A percentile compares a stretch with the other conserved stretches of the same genome.
phyloP scores from a whole-genome alignment of 768 basidiomycete genomes.

The Phaeotremella skinneri region DNA sequence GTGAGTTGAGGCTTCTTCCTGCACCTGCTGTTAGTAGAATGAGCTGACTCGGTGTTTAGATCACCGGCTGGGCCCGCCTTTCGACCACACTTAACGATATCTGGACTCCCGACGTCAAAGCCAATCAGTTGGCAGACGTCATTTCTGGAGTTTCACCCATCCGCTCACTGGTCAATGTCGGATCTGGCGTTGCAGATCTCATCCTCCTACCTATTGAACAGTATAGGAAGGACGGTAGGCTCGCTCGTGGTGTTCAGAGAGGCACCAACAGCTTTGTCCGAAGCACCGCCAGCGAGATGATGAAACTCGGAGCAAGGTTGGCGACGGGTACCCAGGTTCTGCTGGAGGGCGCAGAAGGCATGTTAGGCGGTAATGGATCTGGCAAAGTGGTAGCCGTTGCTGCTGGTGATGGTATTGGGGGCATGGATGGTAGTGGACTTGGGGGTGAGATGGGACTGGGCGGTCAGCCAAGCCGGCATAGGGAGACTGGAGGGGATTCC shows the following conservation, averaged over 20 bases:
- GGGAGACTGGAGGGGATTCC: slow-evolving; percentile 7
- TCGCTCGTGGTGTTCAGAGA: slow-evolving; percentile 88
- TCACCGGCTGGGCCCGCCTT: slow-evolving; percentile 86
- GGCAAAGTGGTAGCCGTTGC: slow-evolving; percentile 13
- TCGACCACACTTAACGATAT: slow-evolving; percentile 92
- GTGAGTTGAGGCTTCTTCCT: slow-evolving; percentile 57
- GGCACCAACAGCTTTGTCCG: slow-evolving; percentile 90
- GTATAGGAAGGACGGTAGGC: slow-evolving; percentile 92
- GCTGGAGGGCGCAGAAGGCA: slow-evolving; percentile 87
- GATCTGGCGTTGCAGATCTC: slow-evolving; percentile 92
- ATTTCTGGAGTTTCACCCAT: slow-evolving; percentile 96
- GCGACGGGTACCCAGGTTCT: slow-evolving; percentile 98
- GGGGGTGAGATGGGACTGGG: neutral
- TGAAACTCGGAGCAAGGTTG: slow-evolving; percentile 87
- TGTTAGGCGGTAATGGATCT: slow-evolving; percentile 66
- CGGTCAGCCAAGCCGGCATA: neutral
- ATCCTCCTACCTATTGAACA: slow-evolving; percentile 94
- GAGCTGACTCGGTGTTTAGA: slow-evolving; percentile 55
- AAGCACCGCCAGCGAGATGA: slow-evolving; percentile 90
- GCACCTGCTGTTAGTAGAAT: neutral
- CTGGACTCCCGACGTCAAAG: slow-evolving; percentile 99
- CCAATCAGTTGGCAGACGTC: slow-evolving; percentile 94
- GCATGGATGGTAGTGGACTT: neutral
- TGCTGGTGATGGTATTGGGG: neutral
- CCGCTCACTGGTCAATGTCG: slow-evolving; percentile 93